Evolutionary conservation across 495 filamentous ascomycete genomes (phyloP), one percentile per base, ranked within the genome.

Genomic region (Aspergillus saccharolyticus): DNA sequence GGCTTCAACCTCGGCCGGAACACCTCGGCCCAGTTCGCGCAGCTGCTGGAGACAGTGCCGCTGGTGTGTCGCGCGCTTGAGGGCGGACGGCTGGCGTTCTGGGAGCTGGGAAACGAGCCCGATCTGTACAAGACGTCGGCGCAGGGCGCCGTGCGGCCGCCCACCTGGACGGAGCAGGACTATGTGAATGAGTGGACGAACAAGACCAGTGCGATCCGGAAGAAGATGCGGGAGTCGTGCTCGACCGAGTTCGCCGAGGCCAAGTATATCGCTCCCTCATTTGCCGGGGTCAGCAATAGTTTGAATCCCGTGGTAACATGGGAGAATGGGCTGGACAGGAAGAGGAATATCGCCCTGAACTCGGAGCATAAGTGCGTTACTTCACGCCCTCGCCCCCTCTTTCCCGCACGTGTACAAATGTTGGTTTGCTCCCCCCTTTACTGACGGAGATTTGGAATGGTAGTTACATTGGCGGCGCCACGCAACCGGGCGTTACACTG

Each of bases 71-170:
- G 82, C 58, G 81, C 82, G 9, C 65, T 87, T 5, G 65, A 71
- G 28, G 69, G 63, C 9, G 78, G 73, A 16, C 79, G 70, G 52
- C 66, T 87, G 17, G 72, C 80, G 21, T 69, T 70, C 55, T 88
- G 83, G 84, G 80, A 83, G 53, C 78, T 85, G 60, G 86, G 85
- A 16, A 88, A 89, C 56, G 86, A 89, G 68, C 84, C 85, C 0
- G 85, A 89, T 61, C 70, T 88, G 21, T 87, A 70, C 64, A 77
- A 78, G 18, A 80, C 77, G 3, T 80, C 78, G 24, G 60, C 77
- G 14, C 80, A 82, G 54, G 80, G 81, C 0, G 66, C 71, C 2
- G 77, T 82, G 47, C 69, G 85, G 24, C 79, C 83, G 12, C 43
- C 76, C 0, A 66, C 59, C 50, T 89, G 83, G 79, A 76, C 70